A percentile compares a stretch with the other conserved stretches of the same genome.
phyloP scores from a whole-genome alignment of 2,329 filamentous ascomycete genomes.

The Tolypocladium amazonense region DNA sequence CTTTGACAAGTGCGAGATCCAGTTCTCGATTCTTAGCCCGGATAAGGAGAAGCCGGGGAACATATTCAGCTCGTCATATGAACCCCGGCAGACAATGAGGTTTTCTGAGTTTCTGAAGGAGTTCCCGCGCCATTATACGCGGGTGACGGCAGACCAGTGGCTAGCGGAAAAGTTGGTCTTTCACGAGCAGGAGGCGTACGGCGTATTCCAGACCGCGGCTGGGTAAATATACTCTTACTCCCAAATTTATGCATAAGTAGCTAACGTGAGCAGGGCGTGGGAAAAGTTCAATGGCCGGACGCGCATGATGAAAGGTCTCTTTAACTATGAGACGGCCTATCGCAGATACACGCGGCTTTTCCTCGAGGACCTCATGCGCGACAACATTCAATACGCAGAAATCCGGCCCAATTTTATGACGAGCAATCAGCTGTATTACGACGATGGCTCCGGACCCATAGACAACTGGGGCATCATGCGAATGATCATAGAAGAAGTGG shows the following conservation, averaged over 20 bases:
- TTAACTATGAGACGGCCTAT: constrained; percentile 57
- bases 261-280: constrained; percentile 33
- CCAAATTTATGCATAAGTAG: background rate
- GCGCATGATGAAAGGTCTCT: constrained; percentile 61
- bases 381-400: constrained; percentile 62
- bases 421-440: constrained; percentile 47
- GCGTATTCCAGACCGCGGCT: constrained; percentile 33
- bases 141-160: constrained; percentile 35
- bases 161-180: constrained; percentile 53
- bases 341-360: constrained; percentile 47
- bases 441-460: constrained; percentile 42
- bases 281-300: constrained; percentile 58
- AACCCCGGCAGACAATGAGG: constrained; percentile 30
- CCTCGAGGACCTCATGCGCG: constrained; percentile 50
- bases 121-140: constrained; percentile 16
- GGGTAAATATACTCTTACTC: constrained; percentile 32
- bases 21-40: constrained; percentile 42
- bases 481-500: constrained; percentile 46
- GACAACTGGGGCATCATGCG: constrained; percentile 49
- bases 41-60: constrained; percentile 25
- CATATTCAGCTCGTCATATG: constrained; percentile 40
- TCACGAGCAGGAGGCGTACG: constrained; percentile 47
- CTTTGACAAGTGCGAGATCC: constrained; percentile 46
- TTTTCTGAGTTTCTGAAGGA: constrained; percentile 29
- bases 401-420: constrained; percentile 60